Evolutionary conservation across 768 basidiomycete genomes (phyloP).

Genomic region (Suillus sp.): DNA sequence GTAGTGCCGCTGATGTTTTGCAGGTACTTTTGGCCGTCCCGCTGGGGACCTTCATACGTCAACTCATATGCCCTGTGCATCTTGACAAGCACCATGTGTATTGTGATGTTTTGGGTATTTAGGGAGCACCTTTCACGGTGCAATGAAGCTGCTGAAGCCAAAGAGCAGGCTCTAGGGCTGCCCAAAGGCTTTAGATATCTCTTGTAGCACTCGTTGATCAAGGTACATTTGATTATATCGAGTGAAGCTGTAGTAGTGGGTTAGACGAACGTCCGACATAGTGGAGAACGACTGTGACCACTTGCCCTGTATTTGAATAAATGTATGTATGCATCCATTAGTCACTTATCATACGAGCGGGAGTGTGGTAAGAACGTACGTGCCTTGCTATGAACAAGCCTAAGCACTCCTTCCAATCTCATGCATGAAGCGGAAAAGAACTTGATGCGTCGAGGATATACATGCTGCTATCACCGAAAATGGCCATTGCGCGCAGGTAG

Average conservation of each 20-base stretch:
- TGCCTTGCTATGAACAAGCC: slow-evolving; percentile 34
- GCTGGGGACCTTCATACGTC: slow-evolving; percentile 70
- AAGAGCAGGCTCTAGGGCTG: slow-evolving; percentile 38
- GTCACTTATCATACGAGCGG: not conserved
- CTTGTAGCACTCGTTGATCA: slow-evolving; percentile 30
- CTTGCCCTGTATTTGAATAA: not conserved
- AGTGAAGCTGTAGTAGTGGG: not conserved
- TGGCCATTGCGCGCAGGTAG: slow-evolving; percentile 50
- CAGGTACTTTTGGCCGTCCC: slow-evolving; percentile 65
- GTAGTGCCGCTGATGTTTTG: not conserved
- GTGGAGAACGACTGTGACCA: not conserved
- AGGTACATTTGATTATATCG: not conserved
- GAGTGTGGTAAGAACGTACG: slow-evolving; percentile 34
- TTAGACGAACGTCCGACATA: not conserved
- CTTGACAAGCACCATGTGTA: slow-evolving; percentile 49
- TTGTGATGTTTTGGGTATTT: slow-evolving; percentile 53
- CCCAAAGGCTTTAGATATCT: slow-evolving; percentile 47
- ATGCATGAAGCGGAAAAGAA: not conserved
- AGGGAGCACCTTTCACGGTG: slow-evolving; percentile 42
- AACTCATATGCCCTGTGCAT: slow-evolving; percentile 78
- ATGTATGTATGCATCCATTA: not conserved
- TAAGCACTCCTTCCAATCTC: not conserved
- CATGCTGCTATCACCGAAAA: slow-evolving; percentile 54
- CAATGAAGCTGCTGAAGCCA: slow-evolving; percentile 40
- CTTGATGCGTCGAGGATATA: slow-evolving; percentile 55